Base-by-base conservation (phyloP, 148 eudicot genomes). In the Rhododendron mucronatum region DNA sequence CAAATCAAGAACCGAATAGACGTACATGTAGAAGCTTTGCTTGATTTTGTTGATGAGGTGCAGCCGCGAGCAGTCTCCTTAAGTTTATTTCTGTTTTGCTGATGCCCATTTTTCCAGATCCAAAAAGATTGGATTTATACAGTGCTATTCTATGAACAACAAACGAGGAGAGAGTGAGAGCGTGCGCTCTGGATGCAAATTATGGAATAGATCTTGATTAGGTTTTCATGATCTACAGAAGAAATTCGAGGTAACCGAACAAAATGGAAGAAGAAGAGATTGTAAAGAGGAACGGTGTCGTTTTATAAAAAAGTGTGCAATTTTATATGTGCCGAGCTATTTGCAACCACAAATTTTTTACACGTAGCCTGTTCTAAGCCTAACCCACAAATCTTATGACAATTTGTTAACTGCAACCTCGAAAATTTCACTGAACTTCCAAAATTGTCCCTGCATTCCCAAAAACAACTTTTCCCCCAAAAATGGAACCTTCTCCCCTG, bases 71-170 rank as follows among this genome's bases (percentile, higher is more conserved):
- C 86, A 96, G 89, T 88, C 98, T 91, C 86, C 92, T 95, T 85
- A 96, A 88, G 86, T 96, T 96, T 67, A 95, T 92, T 89, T 96
- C 99, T 14, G 94, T 91, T 90, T 91, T 95, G 87, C 95, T 93
- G 88, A 94, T 88, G 45, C 92, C 95, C 96, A 95, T 95, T 35
- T 35, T 35, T 18, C n/a, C 15, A 81, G 69, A 59, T 61, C 74
- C 84, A 63, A 61, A 5, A 59, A 59, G 65, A 59, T 59, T 20
- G 65, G n/a, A 20, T 20, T 21, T 59, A 1, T 59, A 59, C 65
- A 21, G 9, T 20, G 9, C n/a, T 59, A 59, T 5, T 59, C 41
- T 39, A 39, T 39, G 44, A 39, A 39, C 44, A 39, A 39, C 44
- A 39, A 39, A 39, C 44, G 6, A 39, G 44, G 44, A 39, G 44